Evolutionary conservation across 2,329 filamentous ascomycete genomes (phyloP), one percentile per base, ranked within the genome.

Genomic region (Stachybotrys chlorohalonatus): DNA sequence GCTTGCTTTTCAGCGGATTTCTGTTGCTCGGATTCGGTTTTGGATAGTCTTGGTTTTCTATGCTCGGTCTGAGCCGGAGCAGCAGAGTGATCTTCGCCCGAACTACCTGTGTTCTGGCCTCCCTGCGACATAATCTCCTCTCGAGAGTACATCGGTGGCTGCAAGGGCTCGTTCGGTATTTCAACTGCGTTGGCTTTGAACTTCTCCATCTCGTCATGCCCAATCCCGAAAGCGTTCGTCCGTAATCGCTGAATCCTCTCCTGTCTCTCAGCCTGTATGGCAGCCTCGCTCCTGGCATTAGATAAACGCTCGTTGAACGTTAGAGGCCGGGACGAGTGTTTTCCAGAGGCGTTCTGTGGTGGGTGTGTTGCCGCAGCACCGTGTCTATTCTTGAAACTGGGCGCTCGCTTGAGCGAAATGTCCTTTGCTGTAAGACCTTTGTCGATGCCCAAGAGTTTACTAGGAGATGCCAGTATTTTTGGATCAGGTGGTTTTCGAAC

Each of bases 261-360:
- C 49, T 78, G 74, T 50, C 73, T 75, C 56, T 84, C 78, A 45
- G 73, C 69, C 31, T 76, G 75, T 13, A 70, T 71, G 2, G 66
- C 68, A 56, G 86, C 84, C 47, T 84, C 76, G 1, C 68, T 72
- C 58, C 84, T 82, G 45, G 84, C 86, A 52, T 89, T 84, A 1
- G 89, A 86, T 57, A 99, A 81, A 50, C 92, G 80, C 69, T 97
- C 91, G 65, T 89, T 96, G 70, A 97, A 99, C 54, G 83, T 82
- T 55, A 75, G 63, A 5, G 79, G 75, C 17, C 75, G 72, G 11
- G 70, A 60, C 9, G 69, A 60, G 8, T 68, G 68, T 5, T 63
- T 60, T 6, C 62, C 57, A 32, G 58, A 24, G 24, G 61, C 58
- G 11, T 31, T n/a, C 15, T 31, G 24, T 11, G 24, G n/a, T 5